Evolutionary conservation across 108 stramenopile genomes (phyloP).

Genomic region (Asterionellopsis glacialis): DNA sequence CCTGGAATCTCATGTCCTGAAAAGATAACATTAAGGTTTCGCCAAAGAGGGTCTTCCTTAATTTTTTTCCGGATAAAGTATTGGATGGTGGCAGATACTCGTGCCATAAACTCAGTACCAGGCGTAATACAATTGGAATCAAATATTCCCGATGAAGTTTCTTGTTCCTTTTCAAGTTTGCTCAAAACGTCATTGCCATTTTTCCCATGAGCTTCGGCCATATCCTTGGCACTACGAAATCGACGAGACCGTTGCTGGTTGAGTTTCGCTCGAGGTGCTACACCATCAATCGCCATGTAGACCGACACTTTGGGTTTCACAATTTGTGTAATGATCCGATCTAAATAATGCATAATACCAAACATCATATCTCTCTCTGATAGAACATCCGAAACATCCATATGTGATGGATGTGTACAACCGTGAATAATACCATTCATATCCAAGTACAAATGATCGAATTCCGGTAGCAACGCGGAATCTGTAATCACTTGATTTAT

Average conservation of each 20-base stretch:
- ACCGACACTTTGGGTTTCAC: constrained; percentile 92
- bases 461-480: constrained; percentile 79
- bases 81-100: constrained; percentile 81
- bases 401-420: constrained; percentile 88
- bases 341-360: constrained; percentile 94
- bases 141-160: constrained; percentile 38
- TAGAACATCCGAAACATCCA: constrained; percentile 85
- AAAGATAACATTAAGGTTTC: constrained; percentile 88
- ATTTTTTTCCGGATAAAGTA: constrained; percentile 94
- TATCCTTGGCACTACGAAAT: constrained; percentile 92
- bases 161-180: constrained; percentile 6
- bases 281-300: constrained; percentile 97
- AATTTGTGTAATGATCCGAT: constrained; percentile 94
- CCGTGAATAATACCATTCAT: constrained; percentile 99
- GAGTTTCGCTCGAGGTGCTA: constrained; percentile 98
- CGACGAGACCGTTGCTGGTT: constrained; percentile 98
- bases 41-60: constrained; percentile 94
- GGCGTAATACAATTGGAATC: constrained; percentile 99
- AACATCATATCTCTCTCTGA: constrained; percentile 94
- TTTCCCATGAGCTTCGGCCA: constrained; percentile 63
- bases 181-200: constrained; percentile 31
- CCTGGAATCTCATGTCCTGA: constrained; percentile 98
- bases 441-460: constrained; percentile 96
- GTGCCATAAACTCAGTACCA: constrained; percentile 96
- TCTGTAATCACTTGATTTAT: constrained; percentile 97